phyloP scores from a whole-genome alignment of 495 filamentous ascomycete species.

The Aspergillus diversus region DNA sequence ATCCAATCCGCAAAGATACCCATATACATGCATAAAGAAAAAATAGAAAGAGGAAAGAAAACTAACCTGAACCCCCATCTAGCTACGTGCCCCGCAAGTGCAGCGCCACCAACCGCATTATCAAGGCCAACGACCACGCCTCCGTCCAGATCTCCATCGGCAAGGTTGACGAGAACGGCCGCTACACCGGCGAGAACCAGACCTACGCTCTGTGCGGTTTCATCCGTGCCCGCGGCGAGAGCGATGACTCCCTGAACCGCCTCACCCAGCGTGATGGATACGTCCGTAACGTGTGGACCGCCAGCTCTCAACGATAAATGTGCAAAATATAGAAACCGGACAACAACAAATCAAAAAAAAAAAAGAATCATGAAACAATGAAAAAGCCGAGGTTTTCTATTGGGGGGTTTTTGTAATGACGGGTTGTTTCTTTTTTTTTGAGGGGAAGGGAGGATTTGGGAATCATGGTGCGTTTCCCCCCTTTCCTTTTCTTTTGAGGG shows the following conservation, averaged over 20 bases:
- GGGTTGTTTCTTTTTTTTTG: slow-evolving; percentile 21
- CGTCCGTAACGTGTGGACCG: slow-evolving; percentile 94
- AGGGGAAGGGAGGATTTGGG: slow-evolving; percentile 19
- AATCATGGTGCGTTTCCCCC: slow-evolving; percentile 30
- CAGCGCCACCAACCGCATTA: slow-evolving; percentile 94
- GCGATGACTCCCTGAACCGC: slow-evolving; percentile 94
- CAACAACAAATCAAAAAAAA: background rate
- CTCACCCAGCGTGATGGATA: slow-evolving; percentile 94
- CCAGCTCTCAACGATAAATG: slow-evolving; percentile 67
- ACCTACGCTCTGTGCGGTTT: slow-evolving; percentile 97
- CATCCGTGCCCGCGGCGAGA: slow-evolving; percentile 96
- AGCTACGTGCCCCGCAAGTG: slow-evolving; percentile 99
- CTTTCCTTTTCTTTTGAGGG: background rate
- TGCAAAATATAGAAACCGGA: background rate
- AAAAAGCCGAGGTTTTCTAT: too few relatives aligned
- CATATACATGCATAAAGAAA: background rate
- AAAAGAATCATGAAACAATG: background rate
- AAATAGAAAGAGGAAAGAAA: background rate
- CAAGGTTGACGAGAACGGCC: slow-evolving; percentile 94
- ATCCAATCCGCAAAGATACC: background rate
- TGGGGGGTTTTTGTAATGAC: slow-evolving; percentile 22
- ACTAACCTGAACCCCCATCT: slow-evolving; percentile 12
- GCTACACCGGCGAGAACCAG: slow-evolving; percentile 96
- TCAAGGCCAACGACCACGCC: slow-evolving; percentile 98
- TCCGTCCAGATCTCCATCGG: slow-evolving; percentile 88